Evolutionary conservation across 495 filamentous ascomycete species (phyloP).

Genomic region (Hypoxylon fuscum): DNA sequence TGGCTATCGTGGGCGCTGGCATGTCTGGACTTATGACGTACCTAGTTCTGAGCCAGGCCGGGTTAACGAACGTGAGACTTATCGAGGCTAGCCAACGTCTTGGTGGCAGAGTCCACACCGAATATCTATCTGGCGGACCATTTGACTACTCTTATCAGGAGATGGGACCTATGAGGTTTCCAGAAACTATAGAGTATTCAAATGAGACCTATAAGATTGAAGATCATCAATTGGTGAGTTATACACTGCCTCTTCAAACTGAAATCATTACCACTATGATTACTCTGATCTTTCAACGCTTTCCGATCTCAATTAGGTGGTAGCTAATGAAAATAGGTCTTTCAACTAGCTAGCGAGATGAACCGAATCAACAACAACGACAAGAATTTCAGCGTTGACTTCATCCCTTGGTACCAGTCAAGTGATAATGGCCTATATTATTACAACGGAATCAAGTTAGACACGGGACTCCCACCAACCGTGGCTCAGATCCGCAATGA

Average conservation of each 20-base stretch:
- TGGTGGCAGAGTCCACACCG: conserved; percentile 67
- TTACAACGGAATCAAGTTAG: conserved; percentile 60
- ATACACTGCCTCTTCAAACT: conserved; percentile 32
- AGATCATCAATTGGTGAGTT: conserved; percentile 63
- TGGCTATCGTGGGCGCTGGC: conserved; percentile 73
- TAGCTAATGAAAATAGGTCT: conserved; percentile 47
- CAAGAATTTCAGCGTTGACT: conserved; percentile 66
- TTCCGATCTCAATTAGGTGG: conserved; percentile 50
- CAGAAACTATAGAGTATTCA: conserved; percentile 59
- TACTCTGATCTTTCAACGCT: conserved; percentile 57
- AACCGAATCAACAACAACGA: conserved; percentile 64
- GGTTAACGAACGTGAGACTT: conserved; percentile 51
- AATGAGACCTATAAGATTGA: conserved; percentile 65
- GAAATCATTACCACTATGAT: conserved; percentile 46
- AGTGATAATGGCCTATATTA: conserved; percentile 62
- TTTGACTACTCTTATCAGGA: conserved; percentile 78
- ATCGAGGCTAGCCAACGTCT: conserved; percentile 52
- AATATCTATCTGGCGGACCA: conserved; percentile 67
- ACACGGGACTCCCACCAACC: conserved; percentile 50
- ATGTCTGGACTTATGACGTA: conserved; percentile 72
- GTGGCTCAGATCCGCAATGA: conserved; percentile 56
- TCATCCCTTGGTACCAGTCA: conserved; percentile 70
- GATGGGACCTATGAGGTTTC: conserved; percentile 78
- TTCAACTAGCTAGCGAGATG: conserved; percentile 67
- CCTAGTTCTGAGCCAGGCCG: conserved; percentile 50